Base-by-base conservation (phyloP, 2,329 filamentous ascomycete genomes). In the Phialemoniopsis sp. region DNA sequence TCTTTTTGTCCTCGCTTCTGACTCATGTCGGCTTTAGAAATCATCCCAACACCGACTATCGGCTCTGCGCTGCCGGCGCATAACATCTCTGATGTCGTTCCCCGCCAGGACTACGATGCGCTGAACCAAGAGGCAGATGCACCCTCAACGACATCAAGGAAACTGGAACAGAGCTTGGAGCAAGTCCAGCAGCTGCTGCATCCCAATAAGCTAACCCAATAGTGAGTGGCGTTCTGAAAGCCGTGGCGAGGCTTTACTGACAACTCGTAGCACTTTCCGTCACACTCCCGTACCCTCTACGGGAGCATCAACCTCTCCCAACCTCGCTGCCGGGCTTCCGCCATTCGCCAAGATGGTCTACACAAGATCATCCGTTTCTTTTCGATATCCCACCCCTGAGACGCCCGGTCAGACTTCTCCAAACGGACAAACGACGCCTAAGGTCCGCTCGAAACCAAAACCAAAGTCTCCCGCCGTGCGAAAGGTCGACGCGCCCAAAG, bases 161-260 rank as follows among this genome's bases (percentile, higher is more conserved):
- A 80, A 46, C 67, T 90, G 34, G 82, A 87, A 50, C 80, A 83
- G 50, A 84, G 82, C 10, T 71, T 90, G 34, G 76, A 85, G 50
- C 82, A 91, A 57, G 70, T 96, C 21, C 78, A 87, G 41, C 80
- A 82, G 46, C 74, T 95, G 31, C 62, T 96, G 40, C 80, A 82
- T 54, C 76, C 81, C 2, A 76, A 82, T n/a, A 81, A 82, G 44
- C 68, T 86, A 46, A 83, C 85, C 9, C 67, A 84, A 52, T 87
- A 78, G 84, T 87, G 64, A 57, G 70, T 53, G 16, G 26, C 4
- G 26, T 34, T 30, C 21, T 32, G n/a, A 13, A 9, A 14, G 16
- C 15, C 21, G 32, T 17, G 19, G 29, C 12, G 18, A 42, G 34
- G 26, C 16, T 15, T 13, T 13, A 36, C 55, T 64, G 43, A 67